phyloP scores from a whole-genome alignment of 139 green algal species.

The Ostreobium quekettii region DNA sequence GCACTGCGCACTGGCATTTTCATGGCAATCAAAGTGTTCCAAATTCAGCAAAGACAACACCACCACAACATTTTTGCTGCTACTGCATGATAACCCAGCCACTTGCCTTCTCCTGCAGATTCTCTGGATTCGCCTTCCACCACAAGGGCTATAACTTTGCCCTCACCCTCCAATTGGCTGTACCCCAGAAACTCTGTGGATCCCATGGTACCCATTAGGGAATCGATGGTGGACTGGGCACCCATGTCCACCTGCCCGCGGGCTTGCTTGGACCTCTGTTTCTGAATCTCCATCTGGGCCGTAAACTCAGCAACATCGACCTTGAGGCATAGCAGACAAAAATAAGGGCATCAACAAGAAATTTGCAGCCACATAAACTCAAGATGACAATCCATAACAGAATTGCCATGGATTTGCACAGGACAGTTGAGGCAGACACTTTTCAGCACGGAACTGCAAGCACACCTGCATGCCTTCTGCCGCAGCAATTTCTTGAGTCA shows the following conservation, averaged over 20 bases:
- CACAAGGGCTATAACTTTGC: constrained; percentile 52
- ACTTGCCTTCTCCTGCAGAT: no score
- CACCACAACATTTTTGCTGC: no score
- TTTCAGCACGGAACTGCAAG: not conserved
- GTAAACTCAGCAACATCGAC: constrained; percentile 59
- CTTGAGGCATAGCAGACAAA: constrained; percentile 19
- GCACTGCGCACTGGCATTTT: no score
- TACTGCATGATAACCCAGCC: no score
- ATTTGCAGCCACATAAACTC: no score
- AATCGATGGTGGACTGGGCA: constrained; percentile 12
- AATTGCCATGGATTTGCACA: no score
- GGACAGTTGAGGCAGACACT: not conserved
- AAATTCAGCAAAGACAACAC: no score
- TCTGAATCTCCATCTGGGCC: constrained; percentile 56
- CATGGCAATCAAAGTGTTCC: no score
- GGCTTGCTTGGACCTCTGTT: constrained; percentile 41
- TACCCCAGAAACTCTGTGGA: constrained; percentile 64
- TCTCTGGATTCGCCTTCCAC: constrained; percentile 33
- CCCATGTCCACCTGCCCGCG: constrained; percentile 32
- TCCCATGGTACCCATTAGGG: constrained; percentile 23
- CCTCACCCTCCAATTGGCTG: constrained; percentile 18
- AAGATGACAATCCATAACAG: no score
- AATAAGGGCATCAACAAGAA: no score
- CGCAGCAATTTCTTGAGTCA: constrained; percentile 63
- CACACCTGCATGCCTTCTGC: constrained; percentile 25